These are phyloP conservation scores for Penicillium hesseltinei DNA, from an alignment of 2,329 filamentous ascomycete species.

Conservation along the genomic window DNA sequence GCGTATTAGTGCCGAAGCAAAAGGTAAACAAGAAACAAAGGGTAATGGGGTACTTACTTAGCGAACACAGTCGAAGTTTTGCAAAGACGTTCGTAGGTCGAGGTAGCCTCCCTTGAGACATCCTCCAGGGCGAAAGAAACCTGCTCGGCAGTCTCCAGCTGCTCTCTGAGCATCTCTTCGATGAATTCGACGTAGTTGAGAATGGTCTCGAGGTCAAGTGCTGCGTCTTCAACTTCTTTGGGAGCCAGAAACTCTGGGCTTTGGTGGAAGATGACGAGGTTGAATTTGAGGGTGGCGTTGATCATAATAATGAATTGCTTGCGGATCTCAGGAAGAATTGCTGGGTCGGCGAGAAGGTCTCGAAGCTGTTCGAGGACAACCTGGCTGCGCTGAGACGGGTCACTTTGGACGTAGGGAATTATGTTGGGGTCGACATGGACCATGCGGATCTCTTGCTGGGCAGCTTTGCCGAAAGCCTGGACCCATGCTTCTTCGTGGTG, in stretches of 20 bases:
- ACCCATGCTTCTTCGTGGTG: slow-evolving; percentile 23
- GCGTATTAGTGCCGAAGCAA: neutral
- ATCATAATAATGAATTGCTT: slow-evolving; percentile 22
- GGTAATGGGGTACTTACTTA: slow-evolving; percentile 14
- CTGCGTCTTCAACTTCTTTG: slow-evolving; percentile 11
- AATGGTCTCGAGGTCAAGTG: slow-evolving; percentile 13
- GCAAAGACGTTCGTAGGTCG: slow-evolving; percentile 15
- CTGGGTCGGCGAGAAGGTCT: slow-evolving; percentile 11
- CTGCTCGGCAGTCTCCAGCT: slow-evolving; percentile 5
- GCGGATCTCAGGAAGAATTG: slow-evolving; percentile 11
- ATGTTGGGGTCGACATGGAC: slow-evolving; percentile 16
- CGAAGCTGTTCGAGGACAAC: slow-evolving; percentile 18
- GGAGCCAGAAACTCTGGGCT: slow-evolving; percentile 11
- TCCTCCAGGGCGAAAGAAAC: slow-evolving; percentile 12
- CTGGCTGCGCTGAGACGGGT: slow-evolving; percentile 3
- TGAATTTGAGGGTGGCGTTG: slow-evolving; percentile 24
- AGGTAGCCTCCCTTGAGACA: slow-evolving; percentile 3
- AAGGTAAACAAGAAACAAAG: neutral
- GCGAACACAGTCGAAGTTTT: slow-evolving; percentile 19
- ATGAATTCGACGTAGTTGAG: slow-evolving; percentile 4
- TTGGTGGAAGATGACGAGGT: slow-evolving; percentile 24
- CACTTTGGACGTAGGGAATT: neutral
- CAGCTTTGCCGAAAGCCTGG: slow-evolving; percentile 22
- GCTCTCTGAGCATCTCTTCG: slow-evolving; percentile 13
- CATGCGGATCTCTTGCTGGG: slow-evolving; percentile 22